Evolutionary conservation across 306 rosid genomes (phyloP).

Genomic region (Glycine soja): DNA sequence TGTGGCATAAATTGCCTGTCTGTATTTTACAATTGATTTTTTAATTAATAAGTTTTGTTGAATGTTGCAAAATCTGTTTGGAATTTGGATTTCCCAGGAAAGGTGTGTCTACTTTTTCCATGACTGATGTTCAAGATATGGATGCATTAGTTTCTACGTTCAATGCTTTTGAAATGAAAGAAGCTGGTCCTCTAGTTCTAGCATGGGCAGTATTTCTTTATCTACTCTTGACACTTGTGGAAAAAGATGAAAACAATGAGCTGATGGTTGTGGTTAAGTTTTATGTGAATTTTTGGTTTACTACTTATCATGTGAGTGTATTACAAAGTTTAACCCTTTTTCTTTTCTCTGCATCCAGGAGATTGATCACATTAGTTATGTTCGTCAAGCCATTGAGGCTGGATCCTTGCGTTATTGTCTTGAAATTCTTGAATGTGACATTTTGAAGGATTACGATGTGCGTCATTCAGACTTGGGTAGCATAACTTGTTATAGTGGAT

Average conservation of each 20-base stretch:
- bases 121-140: constrained; percentile 83
- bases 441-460: constrained; percentile 85
- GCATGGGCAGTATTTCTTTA: constrained; percentile 96
- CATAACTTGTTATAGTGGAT: constrained; percentile 29
- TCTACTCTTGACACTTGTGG: constrained; percentile 81
- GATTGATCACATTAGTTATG: constrained; percentile 90
- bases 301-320: constrained; percentile 21
- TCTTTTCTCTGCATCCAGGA: constrained; percentile 63
- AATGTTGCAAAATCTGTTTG: constrained; percentile 37
- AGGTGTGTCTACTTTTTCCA: constrained; percentile 58
- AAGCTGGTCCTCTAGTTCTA: constrained; percentile 82
- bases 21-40: constrained; percentile 12
- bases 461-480: constrained; percentile 53
- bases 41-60: constrained; percentile 19
- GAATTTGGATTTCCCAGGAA: constrained; percentile 61
- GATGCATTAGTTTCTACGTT: constrained; percentile 77
- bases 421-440: constrained; percentile 78
- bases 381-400: constrained; percentile 88
- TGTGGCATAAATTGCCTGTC: not conserved
- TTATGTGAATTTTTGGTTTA: constrained; percentile 40
- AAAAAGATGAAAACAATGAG: constrained; percentile 68
- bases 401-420: constrained; percentile 70
- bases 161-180: constrained; percentile 73
- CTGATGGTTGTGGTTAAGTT: constrained; percentile 63
- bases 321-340: constrained; percentile 41